A percentile compares a stretch with the other conserved stretches of the same genome.
Evolutionary conservation across 192 early-diverging fungal species (phyloP).

Genomic region (Gaertneriomyces sp.): DNA sequence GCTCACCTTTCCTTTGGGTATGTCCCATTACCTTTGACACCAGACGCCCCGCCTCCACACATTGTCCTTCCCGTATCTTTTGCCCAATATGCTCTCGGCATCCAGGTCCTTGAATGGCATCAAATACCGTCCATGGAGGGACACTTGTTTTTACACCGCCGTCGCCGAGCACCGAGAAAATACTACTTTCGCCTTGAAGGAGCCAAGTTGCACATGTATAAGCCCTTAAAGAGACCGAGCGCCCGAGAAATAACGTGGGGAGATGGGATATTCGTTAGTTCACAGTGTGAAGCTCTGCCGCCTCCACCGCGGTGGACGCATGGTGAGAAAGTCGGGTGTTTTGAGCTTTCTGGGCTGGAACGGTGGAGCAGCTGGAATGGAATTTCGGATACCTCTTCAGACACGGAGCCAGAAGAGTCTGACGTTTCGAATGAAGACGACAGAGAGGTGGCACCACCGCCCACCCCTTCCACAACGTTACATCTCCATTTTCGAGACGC

Average conservation of each 20-base stretch:
- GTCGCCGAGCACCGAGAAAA: no score
- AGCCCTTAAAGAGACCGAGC: neutral
- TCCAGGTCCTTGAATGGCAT: slow-evolving; percentile 22
- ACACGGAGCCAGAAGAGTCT: slow-evolving; percentile 11
- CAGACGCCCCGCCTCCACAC: no score
- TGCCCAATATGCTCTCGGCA: slow-evolving; percentile 8
- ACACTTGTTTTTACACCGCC: slow-evolving; percentile 15
- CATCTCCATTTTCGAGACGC: slow-evolving; percentile 19
- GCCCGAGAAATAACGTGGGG: slow-evolving; percentile 15
- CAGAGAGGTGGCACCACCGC: slow-evolving; percentile 17
- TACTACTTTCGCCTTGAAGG: slow-evolving; percentile 16
- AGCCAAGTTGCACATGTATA: slow-evolving; percentile 7
- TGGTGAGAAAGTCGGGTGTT: neutral
- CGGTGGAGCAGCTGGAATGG: neutral
- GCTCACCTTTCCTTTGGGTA: no score
- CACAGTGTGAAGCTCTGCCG: neutral
- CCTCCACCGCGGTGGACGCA: neutral
- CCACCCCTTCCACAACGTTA: slow-evolving; percentile 10
- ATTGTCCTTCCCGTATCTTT: no score
- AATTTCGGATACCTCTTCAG: neutral
- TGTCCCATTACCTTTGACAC: no score
- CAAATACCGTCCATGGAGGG: slow-evolving; percentile 26
- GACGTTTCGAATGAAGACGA: slow-evolving; percentile 5
- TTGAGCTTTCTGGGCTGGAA: neutral
- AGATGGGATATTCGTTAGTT: neutral